Evolutionary conservation across 2,329 filamentous ascomycete species (phyloP).

Genomic region (Cytospora paraplurivora): DNA sequence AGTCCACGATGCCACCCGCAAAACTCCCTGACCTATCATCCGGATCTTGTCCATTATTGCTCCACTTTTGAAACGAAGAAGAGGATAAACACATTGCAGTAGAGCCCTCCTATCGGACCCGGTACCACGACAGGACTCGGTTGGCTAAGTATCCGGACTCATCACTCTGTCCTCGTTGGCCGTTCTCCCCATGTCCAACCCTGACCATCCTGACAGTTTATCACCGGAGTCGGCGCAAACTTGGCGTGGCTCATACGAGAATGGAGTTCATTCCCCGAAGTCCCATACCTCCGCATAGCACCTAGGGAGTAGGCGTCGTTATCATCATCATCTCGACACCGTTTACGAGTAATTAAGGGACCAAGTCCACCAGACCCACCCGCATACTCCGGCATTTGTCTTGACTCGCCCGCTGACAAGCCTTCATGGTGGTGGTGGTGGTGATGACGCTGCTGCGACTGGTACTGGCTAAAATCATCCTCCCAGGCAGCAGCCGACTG

Average conservation of each 20-base stretch:
- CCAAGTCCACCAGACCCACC: constrained; percentile 17
- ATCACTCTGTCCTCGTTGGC: neutral
- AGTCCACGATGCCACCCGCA: constrained; percentile 17
- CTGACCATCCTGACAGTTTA: constrained; percentile 14
- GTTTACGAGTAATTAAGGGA: constrained; percentile 24
- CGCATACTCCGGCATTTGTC: constrained; percentile 16
- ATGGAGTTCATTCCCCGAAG: constrained; percentile 14
- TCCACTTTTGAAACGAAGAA: neutral
- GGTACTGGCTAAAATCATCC: constrained; percentile 19
- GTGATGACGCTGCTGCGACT: constrained; percentile 13
- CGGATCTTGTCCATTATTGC: constrained; percentile 9
- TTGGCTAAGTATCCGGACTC: neutral
- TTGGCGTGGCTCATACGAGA: constrained; percentile 14
- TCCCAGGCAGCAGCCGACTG: constrained; percentile 20
- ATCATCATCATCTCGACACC: constrained; percentile 24
- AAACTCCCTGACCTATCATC: constrained; percentile 21
- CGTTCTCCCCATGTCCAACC: constrained; percentile 9
- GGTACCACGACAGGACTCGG: neutral
- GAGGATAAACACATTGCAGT: neutral
- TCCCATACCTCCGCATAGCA: constrained; percentile 21
- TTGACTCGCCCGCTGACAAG: constrained; percentile 5
- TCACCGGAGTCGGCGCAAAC: constrained; percentile 13
- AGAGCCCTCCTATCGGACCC: neutral
- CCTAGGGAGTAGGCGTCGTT: constrained; percentile 19
- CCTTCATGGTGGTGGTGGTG: constrained; percentile 15